Percentiles rank a stretch among this genome's conserved stretches.
These are phyloP conservation scores for Lodderomyces margitis DNA, from an alignment of 1,139 yeast species.

Conservation along the genomic window DNA sequence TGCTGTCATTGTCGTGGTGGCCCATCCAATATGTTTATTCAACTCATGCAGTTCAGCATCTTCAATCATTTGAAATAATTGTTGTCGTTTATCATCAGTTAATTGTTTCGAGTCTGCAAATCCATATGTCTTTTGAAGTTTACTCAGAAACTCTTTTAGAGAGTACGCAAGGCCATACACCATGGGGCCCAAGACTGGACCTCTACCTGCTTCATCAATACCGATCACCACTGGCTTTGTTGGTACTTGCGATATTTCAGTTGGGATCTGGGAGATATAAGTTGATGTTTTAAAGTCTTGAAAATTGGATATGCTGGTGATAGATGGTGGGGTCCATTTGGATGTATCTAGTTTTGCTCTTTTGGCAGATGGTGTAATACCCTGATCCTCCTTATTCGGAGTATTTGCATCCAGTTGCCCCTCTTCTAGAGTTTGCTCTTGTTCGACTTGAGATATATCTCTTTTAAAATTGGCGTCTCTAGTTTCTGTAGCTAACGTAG, in stretches of 20 bases:
- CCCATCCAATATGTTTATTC: slow-evolving; percentile 74
- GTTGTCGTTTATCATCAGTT: slow-evolving; percentile 67
- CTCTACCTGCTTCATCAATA: slow-evolving; percentile 98
- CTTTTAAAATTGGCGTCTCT: not conserved
- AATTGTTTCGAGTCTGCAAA: slow-evolving; percentile 92
- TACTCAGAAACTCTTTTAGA: slow-evolving; percentile 48
- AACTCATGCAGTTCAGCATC: slow-evolving; percentile 30
- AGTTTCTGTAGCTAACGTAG: not conserved
- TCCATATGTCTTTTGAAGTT: slow-evolving; percentile 58
- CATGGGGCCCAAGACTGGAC: slow-evolving; percentile 97
- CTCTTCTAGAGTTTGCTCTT: not conserved
- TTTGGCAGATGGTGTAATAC: not conserved
- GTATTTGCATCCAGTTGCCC: not conserved
- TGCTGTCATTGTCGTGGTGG: slow-evolving; percentile 81
- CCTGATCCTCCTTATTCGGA: not conserved
- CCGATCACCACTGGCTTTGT: slow-evolving; percentile 57
- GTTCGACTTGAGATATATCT: not conserved
- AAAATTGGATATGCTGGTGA: slow-evolving; percentile 24
- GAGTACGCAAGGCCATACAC: slow-evolving; percentile 90
- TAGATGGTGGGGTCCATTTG: slow-evolving; percentile 30
- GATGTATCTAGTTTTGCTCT: not conserved
- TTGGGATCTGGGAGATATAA: slow-evolving; percentile 34
- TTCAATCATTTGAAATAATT: slow-evolving; percentile 60
- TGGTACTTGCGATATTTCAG: slow-evolving; percentile 17
- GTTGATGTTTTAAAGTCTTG: slow-evolving; percentile 33